Percentiles rank a stretch among this genome's conserved stretches.
phyloP scores from a whole-genome alignment of 441 rosid species.

The Croton setiger region DNA sequence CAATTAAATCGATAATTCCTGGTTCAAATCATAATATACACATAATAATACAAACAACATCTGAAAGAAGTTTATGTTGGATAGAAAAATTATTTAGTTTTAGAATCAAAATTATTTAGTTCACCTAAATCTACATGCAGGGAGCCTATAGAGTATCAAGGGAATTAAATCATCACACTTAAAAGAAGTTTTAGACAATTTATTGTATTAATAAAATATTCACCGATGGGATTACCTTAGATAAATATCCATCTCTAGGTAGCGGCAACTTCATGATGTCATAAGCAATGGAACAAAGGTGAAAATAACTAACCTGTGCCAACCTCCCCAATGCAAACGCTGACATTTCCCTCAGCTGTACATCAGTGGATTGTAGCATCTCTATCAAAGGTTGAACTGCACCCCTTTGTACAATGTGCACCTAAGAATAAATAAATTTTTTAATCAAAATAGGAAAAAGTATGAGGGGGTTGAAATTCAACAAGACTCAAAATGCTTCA shows the following conservation, averaged over 20 bases:
- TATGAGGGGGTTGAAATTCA: not conserved
- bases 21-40: not conserved
- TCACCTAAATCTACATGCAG: not conserved
- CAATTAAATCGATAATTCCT: not conserved
- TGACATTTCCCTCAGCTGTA: constrained; percentile 97
- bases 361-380: constrained; percentile 87
- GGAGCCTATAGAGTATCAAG: not conserved
- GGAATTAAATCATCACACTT: not conserved
- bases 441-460: not conserved
- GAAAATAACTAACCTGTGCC: constrained; percentile 73
- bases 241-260: not conserved
- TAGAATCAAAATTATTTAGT: not conserved
- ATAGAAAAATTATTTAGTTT: not conserved
- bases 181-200: not conserved
- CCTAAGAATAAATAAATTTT: constrained; percentile 42
- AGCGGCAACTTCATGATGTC: not conserved
- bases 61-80: not conserved
- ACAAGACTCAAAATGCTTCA: constrained; percentile 7
- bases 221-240: not conserved
- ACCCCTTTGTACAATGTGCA: constrained; percentile 97
- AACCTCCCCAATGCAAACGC: constrained; percentile 99
- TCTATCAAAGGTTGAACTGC: constrained; percentile 93
- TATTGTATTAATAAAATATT: not conserved
- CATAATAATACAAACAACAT: not conserved
- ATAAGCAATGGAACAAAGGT: constrained; percentile 2